Evolutionary conservation across 768 basidiomycete species (phyloP), one percentile per base, ranked within the genome.

Genomic region (Hygrocybe coccinea): DNA sequence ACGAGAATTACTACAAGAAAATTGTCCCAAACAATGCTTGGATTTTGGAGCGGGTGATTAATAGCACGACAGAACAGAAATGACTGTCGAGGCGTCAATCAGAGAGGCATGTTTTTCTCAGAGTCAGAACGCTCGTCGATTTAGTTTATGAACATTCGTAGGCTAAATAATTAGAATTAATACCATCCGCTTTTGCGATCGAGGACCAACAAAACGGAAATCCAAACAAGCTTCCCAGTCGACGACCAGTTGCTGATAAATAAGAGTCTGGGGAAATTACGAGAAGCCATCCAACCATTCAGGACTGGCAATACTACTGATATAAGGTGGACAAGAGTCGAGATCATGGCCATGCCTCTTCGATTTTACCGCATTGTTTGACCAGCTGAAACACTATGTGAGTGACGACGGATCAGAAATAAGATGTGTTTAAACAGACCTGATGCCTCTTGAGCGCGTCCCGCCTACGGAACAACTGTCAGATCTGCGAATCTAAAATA

Each of bases 1-100:
- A 87, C 52, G 74, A 86, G 63, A 78, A 82, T 58, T 95, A 95
- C 71, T 95, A 95, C 81, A 92, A 91, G 72, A 94, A 91, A 69
- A 89, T 95, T 55, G 75, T 71, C 25, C 92, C 92, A 22, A 82
- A 81, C 59, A 87, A 87, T 64, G 92, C 92, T 19, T 95, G 92
- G 92, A 76, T 95, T 57, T 77, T 95, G 50, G 88, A 94, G 72
- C 83, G 80, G 67, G 67, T 65, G 49, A 71, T 85, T n/a, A 59
- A 71, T 47, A 48, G 54, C 15, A 19, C 4, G 3, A 25, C 6
- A 33, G 37, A 39, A 6, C 19, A 34, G 8, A 29, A 22, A 17
- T 21, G 15, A 15, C 33, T n/a, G n/a, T n/a, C n/a, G n/a, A n/a
- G n/a, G n/a, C n/a, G n/a, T n/a, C n/a, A n/a, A n/a, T n/a, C n/a